Evolutionary conservation across 108 stramenopile genomes (phyloP), one percentile per base, ranked within the genome.

Genomic region (Cyclotella kingstonii): DNA sequence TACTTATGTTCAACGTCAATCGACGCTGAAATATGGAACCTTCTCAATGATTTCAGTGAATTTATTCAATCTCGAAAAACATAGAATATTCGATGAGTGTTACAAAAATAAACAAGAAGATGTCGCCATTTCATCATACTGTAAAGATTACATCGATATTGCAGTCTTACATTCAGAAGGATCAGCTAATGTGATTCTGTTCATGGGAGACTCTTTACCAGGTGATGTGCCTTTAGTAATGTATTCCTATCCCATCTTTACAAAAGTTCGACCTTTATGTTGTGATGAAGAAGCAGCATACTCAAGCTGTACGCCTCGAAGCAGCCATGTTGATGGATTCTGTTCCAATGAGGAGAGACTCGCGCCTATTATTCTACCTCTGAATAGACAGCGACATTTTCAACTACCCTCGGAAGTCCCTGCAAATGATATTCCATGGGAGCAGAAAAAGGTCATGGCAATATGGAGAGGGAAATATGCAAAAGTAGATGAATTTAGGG

Each of bases 401-500:
- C 69, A 57, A 28, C 49, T 54, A 17, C 69, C 69, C 2, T 50
- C 69, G 21, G 14, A 18, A 11, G 82, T 89, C 0, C 68, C 70
- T 36, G 60, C 49, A 14, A 64, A 80, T 28, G 87, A 93, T 69
- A 87, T 83, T 7, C 75, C 81, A 14, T 89, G 84, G 83, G 68
- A 76, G 30, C 11, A 77, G 46, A 93, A 93, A 64, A 84, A 56
- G 42, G 70, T 76, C 38, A 66, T 65, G 67, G 87, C 86, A 4
- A 60, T 93, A 25, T 93, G 83, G 71, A 81, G 87, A 22, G 91
- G 91, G 26, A 77, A 85, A 52, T 84, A 81, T 54, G 75, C 68
- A 3, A 62, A 52, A 25, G 80, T 68, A 42, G 62, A 73, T 36
- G 49, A 59, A 14, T 33, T 81, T 65, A 62, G 61, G 22, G 74